These are phyloP conservation scores for Colletotrichum musae DNA, from an alignment of 2,329 filamentous ascomycete genomes.

Conservation along the genomic window DNA sequence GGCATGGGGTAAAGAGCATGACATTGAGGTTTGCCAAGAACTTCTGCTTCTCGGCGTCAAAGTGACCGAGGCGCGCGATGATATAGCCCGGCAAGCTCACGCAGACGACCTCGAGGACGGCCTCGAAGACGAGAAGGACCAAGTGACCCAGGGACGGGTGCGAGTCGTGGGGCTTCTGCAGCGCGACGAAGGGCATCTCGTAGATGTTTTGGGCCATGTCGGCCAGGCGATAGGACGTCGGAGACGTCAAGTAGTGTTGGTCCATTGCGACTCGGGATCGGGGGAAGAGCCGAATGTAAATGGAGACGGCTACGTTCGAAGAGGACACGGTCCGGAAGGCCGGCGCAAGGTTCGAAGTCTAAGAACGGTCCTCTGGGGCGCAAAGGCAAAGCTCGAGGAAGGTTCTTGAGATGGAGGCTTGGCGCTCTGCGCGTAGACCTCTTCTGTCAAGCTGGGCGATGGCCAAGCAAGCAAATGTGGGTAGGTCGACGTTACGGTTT, in stretches of 20 bases:
- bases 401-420: constrained; percentile 32
- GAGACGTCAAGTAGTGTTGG: constrained; percentile 54
- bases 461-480: constrained; percentile 25
- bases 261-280: constrained; percentile 27
- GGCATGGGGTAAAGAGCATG: constrained; percentile 94
- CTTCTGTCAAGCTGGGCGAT: constrained; percentile 20
- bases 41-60: constrained; percentile 96
- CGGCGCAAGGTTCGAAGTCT: constrained; percentile 14
- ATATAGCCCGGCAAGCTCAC: constrained; percentile 96
- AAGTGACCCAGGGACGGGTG: constrained; percentile 80
- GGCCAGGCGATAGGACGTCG: constrained; percentile 62
- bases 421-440: constrained; percentile 37
- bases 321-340: constrained; percentile 15
- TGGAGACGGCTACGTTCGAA: not conserved
- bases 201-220: constrained; percentile 55
- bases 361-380: constrained; percentile 7
- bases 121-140: constrained; percentile 90
- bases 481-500: constrained; percentile 21
- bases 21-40: constrained; percentile 97
- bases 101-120: constrained; percentile 94
- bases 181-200: constrained; percentile 58
- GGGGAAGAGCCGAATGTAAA: not conserved
- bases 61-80: constrained; percentile 89
- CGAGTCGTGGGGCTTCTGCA: constrained; percentile 61
- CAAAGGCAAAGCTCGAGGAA: constrained; percentile 19